Evolutionary conservation across 1,284 basidiomycete species (phyloP), one percentile per base, ranked within the genome.

Genomic region (Farysia itapuensis): DNA sequence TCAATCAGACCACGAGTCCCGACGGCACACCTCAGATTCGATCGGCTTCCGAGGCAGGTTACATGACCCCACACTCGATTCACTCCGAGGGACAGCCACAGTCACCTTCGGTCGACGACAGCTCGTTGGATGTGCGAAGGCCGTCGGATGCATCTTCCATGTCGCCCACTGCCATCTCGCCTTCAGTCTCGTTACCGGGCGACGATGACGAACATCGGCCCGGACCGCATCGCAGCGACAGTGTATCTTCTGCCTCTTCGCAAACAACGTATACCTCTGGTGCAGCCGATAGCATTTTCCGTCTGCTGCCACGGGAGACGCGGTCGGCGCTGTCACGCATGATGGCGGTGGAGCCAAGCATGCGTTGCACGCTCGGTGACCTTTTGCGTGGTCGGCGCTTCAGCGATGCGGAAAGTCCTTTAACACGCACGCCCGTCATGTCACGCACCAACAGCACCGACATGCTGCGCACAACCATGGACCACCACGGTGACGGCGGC

Each of bases 221-320:
- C 28, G 52, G 53, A 35, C 34, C 43, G 37, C 65, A 65, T 39
- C 54, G 68, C 29, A 64, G 64, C 37, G 63, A 64, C 46, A 58
- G 58, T 45, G 51, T 45, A 80, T 86, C 56, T 69, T 82, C 84
- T 74, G 48, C 41, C 81, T 86, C 54, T 67, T 82, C 84, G 75
- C 82, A 83, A 72, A 69, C 70, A 70, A 90, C 91, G n/a, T 87
- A 85, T 82, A 82, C 87, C 76, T 82, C 80, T 8, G 89, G 87
- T 31, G 89, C 89, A 7, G 87, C 90, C n/a, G 94, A 98, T 78
- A 92, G 89, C 23, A 95, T 98, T 74, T 98, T 98, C 83, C 85
- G 92, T n/a, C 82, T 98, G 5, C 81, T 98, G 16, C 94, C 94
- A 5, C 86, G 94, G 49, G 94, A 97, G 79, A 86, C 71, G 20